Evolutionary conservation across 2,329 filamentous ascomycete species (phyloP).

Genomic region (Trichoderma sp.): DNA sequence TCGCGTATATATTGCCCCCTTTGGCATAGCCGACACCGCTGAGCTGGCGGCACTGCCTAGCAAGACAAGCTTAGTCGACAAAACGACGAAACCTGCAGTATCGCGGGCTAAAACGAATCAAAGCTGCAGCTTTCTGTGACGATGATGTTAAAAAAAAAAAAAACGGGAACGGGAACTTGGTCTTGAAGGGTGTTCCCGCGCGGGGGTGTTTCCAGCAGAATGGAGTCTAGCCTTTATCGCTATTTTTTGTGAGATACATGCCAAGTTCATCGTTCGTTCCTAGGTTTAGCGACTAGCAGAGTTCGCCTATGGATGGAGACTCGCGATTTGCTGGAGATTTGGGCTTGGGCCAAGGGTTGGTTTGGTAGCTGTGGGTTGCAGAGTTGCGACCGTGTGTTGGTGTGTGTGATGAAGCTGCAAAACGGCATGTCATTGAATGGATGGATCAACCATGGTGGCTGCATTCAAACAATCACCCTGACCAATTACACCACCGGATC

Average conservation of each 20-base stretch:
- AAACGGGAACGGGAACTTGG: background rate
- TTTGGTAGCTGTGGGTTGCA: background rate
- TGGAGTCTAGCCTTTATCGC: background rate
- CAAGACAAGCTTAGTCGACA: background rate
- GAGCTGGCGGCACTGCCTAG: no score
- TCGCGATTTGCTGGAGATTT: background rate
- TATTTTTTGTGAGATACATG: background rate
- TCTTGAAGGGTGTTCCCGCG: background rate
- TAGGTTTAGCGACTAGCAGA: background rate
- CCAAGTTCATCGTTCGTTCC: background rate
- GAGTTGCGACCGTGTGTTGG: background rate
- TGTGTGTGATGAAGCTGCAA: background rate
- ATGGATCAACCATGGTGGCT: background rate
- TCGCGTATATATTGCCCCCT: background rate
- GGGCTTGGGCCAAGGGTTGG: background rate
- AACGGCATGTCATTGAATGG: background rate
- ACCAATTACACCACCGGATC: no score
- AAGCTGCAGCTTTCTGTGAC: background rate
- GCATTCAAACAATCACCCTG: no score
- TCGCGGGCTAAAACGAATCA: background rate
- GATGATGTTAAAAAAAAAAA: no score
- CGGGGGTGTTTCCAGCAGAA: background rate
- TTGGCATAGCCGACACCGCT: constrained; percentile 3
- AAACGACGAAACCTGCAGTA: no score
- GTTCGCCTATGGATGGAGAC: background rate